Evolutionary conservation across 164 flowering plant species (phyloP).

Genomic region (Annona cherimola): DNA sequence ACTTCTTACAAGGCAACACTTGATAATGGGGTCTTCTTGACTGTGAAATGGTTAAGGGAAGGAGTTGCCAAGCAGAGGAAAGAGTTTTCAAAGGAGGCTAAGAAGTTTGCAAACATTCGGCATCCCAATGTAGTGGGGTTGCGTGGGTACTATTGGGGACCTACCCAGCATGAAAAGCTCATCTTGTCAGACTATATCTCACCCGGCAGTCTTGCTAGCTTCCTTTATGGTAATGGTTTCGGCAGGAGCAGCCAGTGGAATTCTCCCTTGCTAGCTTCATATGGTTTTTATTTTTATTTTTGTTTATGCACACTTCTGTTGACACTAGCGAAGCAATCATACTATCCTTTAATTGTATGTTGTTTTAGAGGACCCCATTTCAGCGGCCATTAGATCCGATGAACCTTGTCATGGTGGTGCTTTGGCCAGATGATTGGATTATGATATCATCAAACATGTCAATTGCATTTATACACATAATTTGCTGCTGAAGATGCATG

Average conservation of each 20-base stretch:
- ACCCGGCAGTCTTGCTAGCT: conserved; percentile 93
- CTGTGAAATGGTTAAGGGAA: conserved; percentile 98
- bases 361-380: too few species aligned
- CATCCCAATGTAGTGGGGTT: conserved; percentile 95
- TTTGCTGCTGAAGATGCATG: too few species aligned
- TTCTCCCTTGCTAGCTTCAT: background rate
- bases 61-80: conserved; percentile 92
- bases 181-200: conserved; percentile 85
- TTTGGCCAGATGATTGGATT: too few species aligned
- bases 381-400: too few species aligned
- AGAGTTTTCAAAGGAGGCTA: conserved; percentile 93
- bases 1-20: conserved; percentile 87
- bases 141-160: conserved; percentile 98
- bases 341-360: background rate
- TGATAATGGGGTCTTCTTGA: conserved; percentile 74
- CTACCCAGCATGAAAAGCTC: conserved; percentile 96
- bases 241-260: background rate
- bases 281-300: background rate
- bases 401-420: too few species aligned
- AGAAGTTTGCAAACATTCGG: conserved; percentile 83
- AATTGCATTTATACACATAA: too few species aligned
- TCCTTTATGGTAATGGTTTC: conserved; percentile 73
- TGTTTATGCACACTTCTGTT: background rate
- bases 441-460: too few species aligned
- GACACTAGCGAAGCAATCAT: background rate